Evolutionary conservation across 441 rosid species (phyloP).

Genomic region (Cnidoscolus chayamansa): DNA sequence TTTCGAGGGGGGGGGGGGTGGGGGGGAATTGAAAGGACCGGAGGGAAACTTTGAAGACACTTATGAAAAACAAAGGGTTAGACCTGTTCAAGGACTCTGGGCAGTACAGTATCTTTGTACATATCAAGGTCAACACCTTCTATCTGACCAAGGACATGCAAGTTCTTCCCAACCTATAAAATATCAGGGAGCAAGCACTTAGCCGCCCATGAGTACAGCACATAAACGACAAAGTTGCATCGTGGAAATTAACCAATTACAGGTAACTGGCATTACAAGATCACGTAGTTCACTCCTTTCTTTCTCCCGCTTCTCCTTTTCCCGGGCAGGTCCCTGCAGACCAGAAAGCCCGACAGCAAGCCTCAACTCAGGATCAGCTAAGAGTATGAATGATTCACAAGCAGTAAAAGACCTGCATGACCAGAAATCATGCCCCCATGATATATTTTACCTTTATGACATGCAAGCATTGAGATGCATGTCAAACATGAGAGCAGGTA

Average conservation of each 20-base stretch:
- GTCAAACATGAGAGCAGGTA: constrained; percentile 36
- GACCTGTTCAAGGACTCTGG: constrained; percentile 89
- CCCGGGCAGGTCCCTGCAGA: constrained; percentile 92
- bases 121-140: constrained; percentile 88
- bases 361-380: constrained; percentile 92
- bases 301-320: constrained; percentile 80
- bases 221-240: constrained; percentile 4
- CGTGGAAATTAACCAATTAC: constrained; percentile 15
- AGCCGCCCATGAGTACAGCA: constrained; percentile 11
- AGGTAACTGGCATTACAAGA: constrained; percentile 57
- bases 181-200: constrained; percentile 2
- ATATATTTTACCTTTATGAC: constrained; percentile 34
- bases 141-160: constrained; percentile 92
- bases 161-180: constrained; percentile 83
- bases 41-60: constrained; percentile 22
- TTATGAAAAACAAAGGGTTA: neutral
- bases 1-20: too few species aligned
- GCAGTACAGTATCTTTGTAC: constrained; percentile 87
- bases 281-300: constrained; percentile 91
- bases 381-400: constrained; percentile 84
- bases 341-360: constrained; percentile 82
- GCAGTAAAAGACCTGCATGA: constrained; percentile 92
- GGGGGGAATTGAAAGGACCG: neutral
- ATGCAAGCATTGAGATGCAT: constrained; percentile 34
- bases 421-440: constrained; percentile 77